phyloP scores from a whole-genome alignment of 2,329 filamentous ascomycete species.

The Calcarisporium arbuscula region DNA sequence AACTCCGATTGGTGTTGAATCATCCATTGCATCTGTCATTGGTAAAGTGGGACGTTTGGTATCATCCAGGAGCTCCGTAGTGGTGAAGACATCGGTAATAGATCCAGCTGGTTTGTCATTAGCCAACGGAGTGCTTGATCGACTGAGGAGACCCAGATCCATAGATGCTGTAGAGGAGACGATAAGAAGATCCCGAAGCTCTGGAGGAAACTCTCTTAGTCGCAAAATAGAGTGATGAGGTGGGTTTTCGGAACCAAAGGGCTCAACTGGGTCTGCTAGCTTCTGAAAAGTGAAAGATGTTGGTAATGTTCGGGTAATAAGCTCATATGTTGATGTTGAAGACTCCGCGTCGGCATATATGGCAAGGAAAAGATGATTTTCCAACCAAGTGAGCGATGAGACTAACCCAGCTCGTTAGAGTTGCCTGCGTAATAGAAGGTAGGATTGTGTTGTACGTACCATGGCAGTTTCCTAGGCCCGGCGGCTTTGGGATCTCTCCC shows the following conservation, averaged over 20 bases:
- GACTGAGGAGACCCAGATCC: conserved; percentile 72
- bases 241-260: conserved; percentile 58
- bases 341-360: conserved; percentile 64
- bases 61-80: conserved; percentile 67
- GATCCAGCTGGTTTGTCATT: conserved; percentile 51
- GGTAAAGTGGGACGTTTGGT: conserved; percentile 70
- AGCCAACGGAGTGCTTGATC: conserved; percentile 62
- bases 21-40: conserved; percentile 50
- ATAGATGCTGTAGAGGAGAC: conserved; percentile 73
- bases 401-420: conserved; percentile 38
- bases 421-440: conserved; percentile 8
- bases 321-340: conserved; percentile 66
- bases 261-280: conserved; percentile 65
- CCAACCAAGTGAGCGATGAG: conserved; percentile 79
- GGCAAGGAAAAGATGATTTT: conserved; percentile 77
- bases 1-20: conserved; percentile 75
- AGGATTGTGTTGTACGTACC: conserved; percentile 42
- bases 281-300: conserved; percentile 65
- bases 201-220: conserved; percentile 72
- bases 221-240: conserved; percentile 75
- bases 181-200: conserved; percentile 74
- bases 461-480: conserved; percentile 59
- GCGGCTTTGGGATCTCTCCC: conserved; percentile 71
- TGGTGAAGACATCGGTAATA: conserved; percentile 64
- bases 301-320: conserved; percentile 62